Conservation (phyloP, 306 rosid species). For the Oemleria cerasiformis region DNA sequence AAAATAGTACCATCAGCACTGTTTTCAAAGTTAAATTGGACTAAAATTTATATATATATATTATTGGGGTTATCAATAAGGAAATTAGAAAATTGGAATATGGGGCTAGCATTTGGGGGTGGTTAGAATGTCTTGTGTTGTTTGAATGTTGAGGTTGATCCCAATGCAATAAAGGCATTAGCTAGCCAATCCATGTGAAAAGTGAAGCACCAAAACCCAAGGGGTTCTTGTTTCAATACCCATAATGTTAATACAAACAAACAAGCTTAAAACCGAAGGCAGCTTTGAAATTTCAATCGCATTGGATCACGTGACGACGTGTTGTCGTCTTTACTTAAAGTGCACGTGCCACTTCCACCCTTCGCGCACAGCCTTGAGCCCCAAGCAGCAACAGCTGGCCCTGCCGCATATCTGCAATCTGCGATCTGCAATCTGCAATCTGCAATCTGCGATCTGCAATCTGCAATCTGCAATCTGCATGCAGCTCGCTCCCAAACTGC, state of each 20-base stretch:
- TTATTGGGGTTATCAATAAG: no score
- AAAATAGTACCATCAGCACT: no score
- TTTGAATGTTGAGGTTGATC: no score
- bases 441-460: not conserved
- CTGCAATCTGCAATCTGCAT: not conserved
- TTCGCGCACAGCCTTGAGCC: conserved; percentile 34
- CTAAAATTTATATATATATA: no score
- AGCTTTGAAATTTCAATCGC: conserved; percentile 15
- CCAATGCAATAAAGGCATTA: no score
- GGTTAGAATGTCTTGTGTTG: no score
- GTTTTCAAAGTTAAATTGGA: no score
- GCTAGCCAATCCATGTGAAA: conserved; percentile 1
- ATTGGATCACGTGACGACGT: conserved; percentile 49
- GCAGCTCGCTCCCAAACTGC: not conserved
- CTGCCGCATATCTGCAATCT: not conserved
- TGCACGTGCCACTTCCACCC: conserved; percentile 44
- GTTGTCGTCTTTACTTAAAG: conserved; percentile 43
- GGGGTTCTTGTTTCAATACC: not conserved
- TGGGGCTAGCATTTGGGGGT: no score
- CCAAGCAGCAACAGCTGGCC: conserved; percentile 7
- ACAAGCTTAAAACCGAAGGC: conserved; percentile 30
- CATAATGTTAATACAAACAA: not conserved
- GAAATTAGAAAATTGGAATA: no score
- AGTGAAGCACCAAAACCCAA: not conserved
- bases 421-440: not conserved